Conservation (phyloP, 768 basidiomycete genomes). For the Mycena metata region DNA sequence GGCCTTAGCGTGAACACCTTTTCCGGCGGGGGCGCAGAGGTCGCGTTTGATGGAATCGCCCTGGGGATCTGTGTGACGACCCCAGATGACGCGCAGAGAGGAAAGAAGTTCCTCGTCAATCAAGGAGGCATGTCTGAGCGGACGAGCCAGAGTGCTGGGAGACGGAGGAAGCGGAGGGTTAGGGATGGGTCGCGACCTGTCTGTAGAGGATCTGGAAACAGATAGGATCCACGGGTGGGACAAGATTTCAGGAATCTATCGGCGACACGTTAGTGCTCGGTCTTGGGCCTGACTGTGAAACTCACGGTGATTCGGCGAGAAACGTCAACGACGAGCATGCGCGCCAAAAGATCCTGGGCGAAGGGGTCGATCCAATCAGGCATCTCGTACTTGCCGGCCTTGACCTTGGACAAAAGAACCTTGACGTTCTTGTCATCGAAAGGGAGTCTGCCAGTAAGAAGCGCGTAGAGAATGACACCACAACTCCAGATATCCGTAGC, state of each 20-base stretch:
- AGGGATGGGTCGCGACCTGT: slow-evolving; percentile 44
- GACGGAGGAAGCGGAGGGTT: slow-evolving; percentile 69
- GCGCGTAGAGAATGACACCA: slow-evolving; percentile 92
- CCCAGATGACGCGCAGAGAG: slow-evolving; percentile 89
- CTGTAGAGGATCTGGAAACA: slow-evolving; percentile 47
- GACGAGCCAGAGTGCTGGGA: slow-evolving; percentile 75
- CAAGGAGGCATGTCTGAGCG: slow-evolving; percentile 74
- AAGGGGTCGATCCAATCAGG: slow-evolving; percentile 85
- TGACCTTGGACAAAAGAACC: slow-evolving; percentile 86
- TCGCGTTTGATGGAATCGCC: slow-evolving; percentile 72
- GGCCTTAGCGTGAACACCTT: slow-evolving; percentile 84
- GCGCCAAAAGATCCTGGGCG: slow-evolving; percentile 84
- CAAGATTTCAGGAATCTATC: slow-evolving; percentile 88
- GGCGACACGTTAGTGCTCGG: slow-evolving; percentile 4
- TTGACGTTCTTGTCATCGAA: slow-evolving; percentile 93
- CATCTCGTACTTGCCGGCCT: slow-evolving; percentile 86
- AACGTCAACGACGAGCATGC: slow-evolving; percentile 93
- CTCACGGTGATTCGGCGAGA: slow-evolving; percentile 83
- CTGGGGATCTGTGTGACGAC: slow-evolving; percentile 71
- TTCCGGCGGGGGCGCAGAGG: slow-evolving; percentile 76
- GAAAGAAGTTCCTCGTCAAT: slow-evolving; percentile 85
- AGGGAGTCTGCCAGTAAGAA: slow-evolving; percentile 91
- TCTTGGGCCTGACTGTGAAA: slow-evolving; percentile 27
- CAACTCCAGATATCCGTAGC: slow-evolving; percentile 98
- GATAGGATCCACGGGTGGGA: slow-evolving; percentile 86